Base-by-base conservation (phyloP, 2,329 filamentous ascomycete genomes). In the Arthrobotrys megalospora region DNA sequence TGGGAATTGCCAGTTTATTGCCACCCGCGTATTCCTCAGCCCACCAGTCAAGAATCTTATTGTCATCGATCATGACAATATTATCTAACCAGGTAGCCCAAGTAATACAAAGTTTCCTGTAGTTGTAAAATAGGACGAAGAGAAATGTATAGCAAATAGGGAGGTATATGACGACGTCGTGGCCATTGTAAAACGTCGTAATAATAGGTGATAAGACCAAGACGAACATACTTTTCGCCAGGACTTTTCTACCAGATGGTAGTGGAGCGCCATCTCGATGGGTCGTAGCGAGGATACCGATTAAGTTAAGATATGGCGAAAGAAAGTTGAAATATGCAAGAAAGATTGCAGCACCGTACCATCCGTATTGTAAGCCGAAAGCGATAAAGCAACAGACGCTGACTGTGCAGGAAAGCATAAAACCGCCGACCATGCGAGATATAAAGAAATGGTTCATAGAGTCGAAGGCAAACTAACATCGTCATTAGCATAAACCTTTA, bases 11-110 rank as follows among this genome's bases (percentile, higher is more conserved):
- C n/a, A 48, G 19, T 32, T 72, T 58, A 53, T 72, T 65, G 5
- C 67, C 75, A n/a, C 58, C 38, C 0, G 60, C 62, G 14, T 78
- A 72, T 21, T 78, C 75, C 11, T 78, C 75, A 4, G 68, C 75
- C 67, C 68, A 88, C 87, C 87, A 89, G 12, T 84, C 83, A 36
- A 87, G 83, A 6, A 88, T 84, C 45, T 87, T 86, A n/a, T 84
- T 83, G 79, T 88, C 87, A 48, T 86, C 85, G 32, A 88, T 83
- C 5, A 84, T 85, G 58, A 86, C 85, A 50, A 89, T 86, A 48
- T 86, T 85, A 66, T 85, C 83, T 78, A 87, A 85, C 89, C 89
- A 91, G 1, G 86, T 88, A 3, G 88, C 87, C 89, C 89, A 91
- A 80, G 88, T 86, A 21, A 87, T 87, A 43, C 86, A 87, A 5